phyloP scores from a whole-genome alignment of 176 grass and related monocot species.

The Eleusine coracana region DNA sequence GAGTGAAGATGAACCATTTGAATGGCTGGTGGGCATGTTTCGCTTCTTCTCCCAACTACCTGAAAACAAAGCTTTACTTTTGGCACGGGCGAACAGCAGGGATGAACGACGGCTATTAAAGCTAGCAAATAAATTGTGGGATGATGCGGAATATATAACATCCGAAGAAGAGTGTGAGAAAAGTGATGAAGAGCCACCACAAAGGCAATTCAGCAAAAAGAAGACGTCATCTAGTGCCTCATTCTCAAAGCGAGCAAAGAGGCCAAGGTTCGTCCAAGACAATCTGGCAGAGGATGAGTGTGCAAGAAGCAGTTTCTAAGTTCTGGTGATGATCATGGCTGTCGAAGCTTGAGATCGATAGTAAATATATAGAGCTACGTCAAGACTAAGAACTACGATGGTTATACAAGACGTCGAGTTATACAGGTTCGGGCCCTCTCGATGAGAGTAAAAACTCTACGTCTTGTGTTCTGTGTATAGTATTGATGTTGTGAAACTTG shows the following conservation, averaged over 20 bases:
- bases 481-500: too few relatives aligned
- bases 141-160: not conserved
- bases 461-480: too few relatives aligned
- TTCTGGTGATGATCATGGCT: not conserved
- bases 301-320: not conserved
- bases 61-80: not conserved
- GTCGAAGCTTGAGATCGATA: not conserved
- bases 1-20: constrained; percentile 6
- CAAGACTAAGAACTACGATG: too few relatives aligned
- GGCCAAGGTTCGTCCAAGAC: not conserved
- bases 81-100: not conserved
- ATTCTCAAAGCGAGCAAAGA: constrained; percentile 1
- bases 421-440: too few relatives aligned
- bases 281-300: not conserved
- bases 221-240: not conserved
- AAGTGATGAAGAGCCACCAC: constrained; percentile 9
- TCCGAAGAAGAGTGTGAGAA: not conserved
- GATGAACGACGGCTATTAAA: not conserved
- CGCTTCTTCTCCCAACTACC: not conserved
- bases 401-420: too few relatives aligned
- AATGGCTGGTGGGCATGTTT: constrained; percentile 27
- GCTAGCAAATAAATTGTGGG: not conserved
- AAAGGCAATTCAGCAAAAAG: not conserved
- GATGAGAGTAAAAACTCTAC: too few relatives aligned
- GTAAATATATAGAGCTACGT: too few relatives aligned